Conservation (phyloP, 208 protist genomes). For the Giardia muris region DNA sequence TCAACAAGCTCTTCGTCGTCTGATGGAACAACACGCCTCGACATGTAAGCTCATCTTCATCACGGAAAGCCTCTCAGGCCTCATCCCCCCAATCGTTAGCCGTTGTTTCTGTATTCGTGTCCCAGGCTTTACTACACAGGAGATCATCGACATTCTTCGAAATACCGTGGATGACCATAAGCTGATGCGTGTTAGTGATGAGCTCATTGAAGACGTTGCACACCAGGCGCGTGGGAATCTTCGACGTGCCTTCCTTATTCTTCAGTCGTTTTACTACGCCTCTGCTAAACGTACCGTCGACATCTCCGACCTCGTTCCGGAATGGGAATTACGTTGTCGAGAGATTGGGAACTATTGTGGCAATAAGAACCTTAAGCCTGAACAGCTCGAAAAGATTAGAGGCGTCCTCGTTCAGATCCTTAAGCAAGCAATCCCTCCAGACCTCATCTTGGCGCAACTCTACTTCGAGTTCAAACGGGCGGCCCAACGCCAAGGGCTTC, state of each 20-base stretch:
- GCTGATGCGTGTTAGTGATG: neutral
- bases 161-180: neutral
- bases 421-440: neutral
- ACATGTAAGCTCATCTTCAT: slow-evolving; percentile 25
- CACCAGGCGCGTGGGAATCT: neutral
- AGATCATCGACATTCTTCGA: neutral
- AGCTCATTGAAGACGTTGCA: neutral
- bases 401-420: neutral
- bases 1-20: slow-evolving; percentile 5
- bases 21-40: slow-evolving; percentile 1
- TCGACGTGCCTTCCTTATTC: neutral
- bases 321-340: neutral
- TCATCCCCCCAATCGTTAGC: neutral
- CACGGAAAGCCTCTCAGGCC: neutral
- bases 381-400: neutral
- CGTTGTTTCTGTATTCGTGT: slow-evolving; percentile 13
- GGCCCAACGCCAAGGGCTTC: neutral
- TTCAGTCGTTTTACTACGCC: neutral
- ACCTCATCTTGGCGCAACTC: neutral
- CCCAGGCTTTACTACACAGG: neutral
- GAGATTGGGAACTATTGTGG: neutral
- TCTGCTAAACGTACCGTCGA: neutral
- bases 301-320: neutral
- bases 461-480: neutral
- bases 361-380: neutral